phyloP scores from a whole-genome alignment of 345 rosid genomes.

The Salix exigua region DNA sequence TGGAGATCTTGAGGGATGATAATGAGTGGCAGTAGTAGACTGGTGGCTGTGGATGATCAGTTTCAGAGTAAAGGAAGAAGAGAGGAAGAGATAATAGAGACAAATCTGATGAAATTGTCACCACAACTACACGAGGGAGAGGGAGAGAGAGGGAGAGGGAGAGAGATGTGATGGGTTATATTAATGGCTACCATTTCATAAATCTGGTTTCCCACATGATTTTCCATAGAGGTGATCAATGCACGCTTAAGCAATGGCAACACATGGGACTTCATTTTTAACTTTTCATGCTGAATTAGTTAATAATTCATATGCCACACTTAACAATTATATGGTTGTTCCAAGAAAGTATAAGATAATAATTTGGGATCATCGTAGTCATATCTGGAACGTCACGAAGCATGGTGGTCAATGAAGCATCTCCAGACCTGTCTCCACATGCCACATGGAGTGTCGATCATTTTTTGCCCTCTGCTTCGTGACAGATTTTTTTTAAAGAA shows the following conservation, averaged over 20 bases:
- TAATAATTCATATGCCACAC: background rate
- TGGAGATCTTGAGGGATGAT: background rate
- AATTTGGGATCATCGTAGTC: background rate
- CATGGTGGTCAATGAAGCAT: background rate
- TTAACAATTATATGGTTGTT: no score
- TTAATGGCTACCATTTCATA: background rate
- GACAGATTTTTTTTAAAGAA: no score
- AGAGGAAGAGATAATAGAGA: background rate
- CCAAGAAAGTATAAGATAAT: no score
- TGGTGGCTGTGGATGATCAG: background rate
- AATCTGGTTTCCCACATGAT: background rate
- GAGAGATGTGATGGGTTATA: no score
- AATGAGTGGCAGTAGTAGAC: background rate
- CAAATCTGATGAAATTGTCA: background rate
- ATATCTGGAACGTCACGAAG: background rate
- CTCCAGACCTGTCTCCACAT: background rate
- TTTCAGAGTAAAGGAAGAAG: background rate
- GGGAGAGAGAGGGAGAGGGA: background rate
- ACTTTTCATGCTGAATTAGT: background rate
- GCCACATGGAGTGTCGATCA: background rate
- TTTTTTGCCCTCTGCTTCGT: no score
- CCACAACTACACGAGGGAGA: background rate
- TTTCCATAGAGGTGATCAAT: background rate
- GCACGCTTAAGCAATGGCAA: background rate
- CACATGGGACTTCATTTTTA: background rate